Evolutionary conservation across 306 rosid genomes (phyloP), one percentile per base, ranked within the genome.

Genomic region (Trichosanthes cucumerina): DNA sequence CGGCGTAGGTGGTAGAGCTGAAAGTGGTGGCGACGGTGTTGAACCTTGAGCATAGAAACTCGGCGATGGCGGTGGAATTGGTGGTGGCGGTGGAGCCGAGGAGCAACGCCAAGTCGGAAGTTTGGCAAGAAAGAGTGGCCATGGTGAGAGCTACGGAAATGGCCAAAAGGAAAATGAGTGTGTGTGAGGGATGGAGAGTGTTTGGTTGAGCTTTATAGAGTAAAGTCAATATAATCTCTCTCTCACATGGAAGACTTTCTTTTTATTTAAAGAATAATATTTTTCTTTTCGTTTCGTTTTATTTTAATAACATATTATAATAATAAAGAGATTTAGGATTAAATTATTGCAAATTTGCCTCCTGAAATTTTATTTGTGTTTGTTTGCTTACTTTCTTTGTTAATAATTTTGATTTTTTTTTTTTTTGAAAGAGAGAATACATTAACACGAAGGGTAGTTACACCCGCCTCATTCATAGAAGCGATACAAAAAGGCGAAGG

Each of bases 51-150:
- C 94, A 93, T 81, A 91, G 79, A 81, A 78, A 93, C 38, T 75
- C n/a, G 2, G 97, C 91, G 0, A 87, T 64, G 28, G 85, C 88
- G 6, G 86, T 86, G 19, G 88, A 54, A 33, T 85, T 88, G 11
- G 23, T 1, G 36, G 82, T 2, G 5, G 79, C 7, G 9, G 66
- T 3, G 44, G 89, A 4, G 70, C 65, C 69, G 23, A 89, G 57
- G 12, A 92, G 88, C 1, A 84, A 72, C 4, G 84, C 80, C 7
- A 90, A 86, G 80, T 89, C 86, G 39, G 86, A 56, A 80, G 88
- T 59, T 2, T 91, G 84, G 84, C 97, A 90, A 79, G 87, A 73
- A 33, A 81, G 68, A 81, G 93, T 74, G 71, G 84, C 85, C 92
- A 91, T 85, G 80, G 71, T 78, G 24, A 72, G 47, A 34, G 65